Percentiles rank a stretch among this genome's conserved stretches.
Evolutionary conservation across 176 grass and related monocot genomes (phyloP).

Genomic region (Zizania latifolia): DNA sequence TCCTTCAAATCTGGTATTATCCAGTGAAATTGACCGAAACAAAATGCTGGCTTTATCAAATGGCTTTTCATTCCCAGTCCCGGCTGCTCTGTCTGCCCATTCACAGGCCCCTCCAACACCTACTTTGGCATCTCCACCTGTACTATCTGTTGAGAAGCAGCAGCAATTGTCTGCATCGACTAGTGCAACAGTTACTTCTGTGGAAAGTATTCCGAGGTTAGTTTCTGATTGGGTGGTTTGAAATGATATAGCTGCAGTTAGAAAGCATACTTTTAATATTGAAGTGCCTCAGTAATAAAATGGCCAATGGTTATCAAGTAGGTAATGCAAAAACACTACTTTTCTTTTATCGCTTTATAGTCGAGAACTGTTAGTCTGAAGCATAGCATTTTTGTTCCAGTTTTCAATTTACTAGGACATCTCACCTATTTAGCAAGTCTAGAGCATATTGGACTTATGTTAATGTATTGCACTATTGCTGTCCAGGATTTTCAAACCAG

Average conservation of each 20-base stretch:
- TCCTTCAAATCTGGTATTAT: conserved; percentile 20
- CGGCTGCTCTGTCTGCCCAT: conserved; percentile 7
- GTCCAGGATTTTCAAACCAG: conserved; percentile 21
- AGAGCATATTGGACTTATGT: neutral
- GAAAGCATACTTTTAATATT: conserved; percentile 1
- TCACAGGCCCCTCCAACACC: conserved; percentile 34
- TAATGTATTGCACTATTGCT: conserved; percentile 1
- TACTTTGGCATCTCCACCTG: conserved; percentile 36
- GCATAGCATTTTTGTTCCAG: neutral
- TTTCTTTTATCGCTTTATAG: conserved; percentile 6
- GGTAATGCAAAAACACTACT: neutral
- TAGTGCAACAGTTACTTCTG: conserved; percentile 14
- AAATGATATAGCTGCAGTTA: neutral
- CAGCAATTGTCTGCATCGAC: neutral
- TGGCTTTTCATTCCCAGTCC: conserved; percentile 36
- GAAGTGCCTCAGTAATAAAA: neutral
- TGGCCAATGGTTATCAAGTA: neutral
- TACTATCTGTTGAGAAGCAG: conserved; percentile 25
- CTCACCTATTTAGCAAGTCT: neutral
- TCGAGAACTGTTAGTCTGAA: neutral
- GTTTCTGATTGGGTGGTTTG: conserved; percentile 7
- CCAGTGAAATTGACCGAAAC: conserved; percentile 19
- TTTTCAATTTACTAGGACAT: neutral
- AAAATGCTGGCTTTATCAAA: conserved; percentile 17
- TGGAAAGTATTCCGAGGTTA: conserved; percentile 12